A percentile compares a stretch with the other conserved stretches of the same genome.
phyloP scores from a whole-genome alignment of 345 rosid species.

The Stellera chamaejasme region DNA sequence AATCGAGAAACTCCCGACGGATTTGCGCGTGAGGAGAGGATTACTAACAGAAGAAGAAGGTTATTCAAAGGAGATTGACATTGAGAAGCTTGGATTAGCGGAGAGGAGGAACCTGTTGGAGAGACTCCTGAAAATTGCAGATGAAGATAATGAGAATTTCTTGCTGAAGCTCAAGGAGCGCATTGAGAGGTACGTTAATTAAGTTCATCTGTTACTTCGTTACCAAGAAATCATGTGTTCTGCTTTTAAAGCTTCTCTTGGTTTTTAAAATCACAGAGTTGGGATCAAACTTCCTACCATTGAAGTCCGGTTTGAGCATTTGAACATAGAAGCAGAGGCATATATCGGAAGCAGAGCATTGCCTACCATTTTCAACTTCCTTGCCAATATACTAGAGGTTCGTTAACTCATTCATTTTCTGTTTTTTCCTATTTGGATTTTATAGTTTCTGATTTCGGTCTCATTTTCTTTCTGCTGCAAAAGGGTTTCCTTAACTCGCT shows the following conservation, averaged over 20 bases:
- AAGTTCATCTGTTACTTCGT: not conserved
- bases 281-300: constrained; percentile 81
- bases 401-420: not conserved
- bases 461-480: not conserved
- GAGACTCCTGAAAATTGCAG: constrained; percentile 60
- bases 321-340: constrained; percentile 57
- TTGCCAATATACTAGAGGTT: constrained; percentile 47
- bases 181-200: constrained; percentile 42
- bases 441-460: not conserved
- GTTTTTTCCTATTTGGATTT: not conserved
- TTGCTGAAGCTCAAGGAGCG: constrained; percentile 70
- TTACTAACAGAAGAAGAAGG: constrained; percentile 49
- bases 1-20: constrained; percentile 76
- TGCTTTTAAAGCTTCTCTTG: not conserved
- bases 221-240: not conserved
- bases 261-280: constrained; percentile 34
- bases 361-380: constrained; percentile 48
- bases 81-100: constrained; percentile 51
- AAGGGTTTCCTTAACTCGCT: constrained; percentile 39
- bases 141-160: constrained; percentile 84
- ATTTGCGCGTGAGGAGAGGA: constrained; percentile 58
- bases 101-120: constrained; percentile 68
- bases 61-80: constrained; percentile 44
- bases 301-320: constrained; percentile 78
- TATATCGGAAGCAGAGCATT: constrained; percentile 53